Percentiles rank a stretch among this genome's conserved stretches.
Evolutionary conservation across 2,329 filamentous ascomycete genomes (phyloP).

Genomic region (Colletotrichum tofieldiae): DNA sequence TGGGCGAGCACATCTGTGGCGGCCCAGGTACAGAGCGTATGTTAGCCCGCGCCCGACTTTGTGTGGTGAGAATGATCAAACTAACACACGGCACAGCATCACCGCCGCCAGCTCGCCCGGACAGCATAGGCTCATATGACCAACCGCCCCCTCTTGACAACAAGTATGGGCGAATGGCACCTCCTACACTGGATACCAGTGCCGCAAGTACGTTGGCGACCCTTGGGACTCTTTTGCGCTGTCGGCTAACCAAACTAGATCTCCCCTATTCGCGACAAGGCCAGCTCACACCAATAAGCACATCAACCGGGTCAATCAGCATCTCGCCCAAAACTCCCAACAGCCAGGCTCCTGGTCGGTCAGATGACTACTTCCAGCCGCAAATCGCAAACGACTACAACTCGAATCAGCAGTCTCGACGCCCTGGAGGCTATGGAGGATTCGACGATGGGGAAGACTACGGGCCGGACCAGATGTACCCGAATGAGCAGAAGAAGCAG

Average conservation of each 20-base stretch:
- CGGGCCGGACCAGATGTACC: slow-evolving; percentile 59
- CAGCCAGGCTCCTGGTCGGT: slow-evolving; percentile 59
- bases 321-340: slow-evolving; percentile 75
- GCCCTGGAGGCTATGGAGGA: slow-evolving; percentile 67
- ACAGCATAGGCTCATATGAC: slow-evolving; percentile 49
- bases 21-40: slow-evolving; percentile 62
- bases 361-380: slow-evolving; percentile 63
- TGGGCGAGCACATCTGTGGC: slow-evolving; percentile 87
- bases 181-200: slow-evolving; percentile 66
- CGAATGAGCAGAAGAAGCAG: slow-evolving; percentile 62
- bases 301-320: slow-evolving; percentile 71
- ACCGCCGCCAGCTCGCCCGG: slow-evolving; percentile 53
- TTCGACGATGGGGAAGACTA: slow-evolving; percentile 57
- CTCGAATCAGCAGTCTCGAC: slow-evolving; percentile 56
- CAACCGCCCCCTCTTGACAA: slow-evolving; percentile 49
- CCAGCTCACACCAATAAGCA: slow-evolving; percentile 76
- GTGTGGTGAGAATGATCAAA: slow-evolving; percentile 30
- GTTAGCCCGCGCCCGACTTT: slow-evolving; percentile 20
- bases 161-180: slow-evolving; percentile 58
- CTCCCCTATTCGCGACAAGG: slow-evolving; percentile 68
- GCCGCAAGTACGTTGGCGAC: slow-evolving; percentile 64
- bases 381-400: slow-evolving; percentile 61
- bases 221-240: neutral
- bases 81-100: slow-evolving; percentile 48
- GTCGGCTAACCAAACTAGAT: slow-evolving; percentile 62